These are phyloP conservation scores for Annona squamosa DNA, from an alignment of 164 flowering plant species.

Conservation along the genomic window DNA sequence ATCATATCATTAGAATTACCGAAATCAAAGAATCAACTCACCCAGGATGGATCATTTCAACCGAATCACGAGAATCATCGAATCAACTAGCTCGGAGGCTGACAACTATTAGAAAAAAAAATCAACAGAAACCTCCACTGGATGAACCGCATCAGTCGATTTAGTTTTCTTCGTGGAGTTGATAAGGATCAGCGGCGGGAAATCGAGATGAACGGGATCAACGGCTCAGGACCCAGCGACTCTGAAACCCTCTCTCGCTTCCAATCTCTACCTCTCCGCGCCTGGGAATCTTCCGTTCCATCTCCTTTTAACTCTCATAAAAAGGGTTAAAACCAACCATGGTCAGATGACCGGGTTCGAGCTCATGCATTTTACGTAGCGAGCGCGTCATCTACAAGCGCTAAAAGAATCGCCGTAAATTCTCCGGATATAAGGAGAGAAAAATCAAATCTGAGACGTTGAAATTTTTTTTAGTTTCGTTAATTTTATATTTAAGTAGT, in stretches of 20 bases:
- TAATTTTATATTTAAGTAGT: too few relatives aligned
- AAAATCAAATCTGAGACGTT: background rate
- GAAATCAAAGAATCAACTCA: background rate
- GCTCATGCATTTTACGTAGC: background rate
- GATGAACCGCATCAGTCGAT: slow-evolving; percentile 1
- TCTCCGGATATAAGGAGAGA: background rate
- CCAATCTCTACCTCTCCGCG: slow-evolving; percentile 3
- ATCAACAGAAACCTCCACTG: background rate
- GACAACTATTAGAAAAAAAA: slow-evolving; percentile 4
- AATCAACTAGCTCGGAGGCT: slow-evolving; percentile 12
- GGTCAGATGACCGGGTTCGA: slow-evolving; percentile 2
- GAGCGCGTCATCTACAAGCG: background rate
- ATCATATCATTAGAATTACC: background rate
- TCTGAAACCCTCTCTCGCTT: slow-evolving; percentile 8
- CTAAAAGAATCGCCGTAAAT: background rate
- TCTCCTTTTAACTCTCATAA: background rate
- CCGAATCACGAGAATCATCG: background rate
- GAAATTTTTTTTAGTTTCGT: too few relatives aligned
- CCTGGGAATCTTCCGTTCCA: background rate
- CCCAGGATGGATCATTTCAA: background rate
- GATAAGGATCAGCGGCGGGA: background rate
- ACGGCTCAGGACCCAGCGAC: slow-evolving; percentile 6
- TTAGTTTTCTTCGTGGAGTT: background rate
- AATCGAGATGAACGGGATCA: slow-evolving; percentile 4
- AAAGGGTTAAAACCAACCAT: slow-evolving; percentile 11